Base-by-base conservation (phyloP, 768 basidiomycete species). In the Tricholoma furcatifolium region DNA sequence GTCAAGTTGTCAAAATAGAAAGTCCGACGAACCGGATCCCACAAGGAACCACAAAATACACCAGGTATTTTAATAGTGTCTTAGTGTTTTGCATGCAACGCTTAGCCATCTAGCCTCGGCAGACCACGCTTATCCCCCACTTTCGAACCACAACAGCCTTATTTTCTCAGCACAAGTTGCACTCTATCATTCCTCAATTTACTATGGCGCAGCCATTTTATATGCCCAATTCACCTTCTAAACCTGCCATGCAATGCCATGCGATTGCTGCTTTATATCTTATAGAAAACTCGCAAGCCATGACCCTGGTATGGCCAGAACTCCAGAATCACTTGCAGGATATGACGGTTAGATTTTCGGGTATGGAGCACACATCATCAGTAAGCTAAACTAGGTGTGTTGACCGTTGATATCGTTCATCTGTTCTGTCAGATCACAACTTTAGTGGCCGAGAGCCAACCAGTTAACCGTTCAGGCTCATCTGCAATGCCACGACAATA, bases 201-300 rank as follows among this genome's bases (percentile, higher is more conserved):
- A 44, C 40, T n/a, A n/a, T n/a, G 38, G 47, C 18, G 30, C 21
- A 42, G 27, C 39, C 50, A 44, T 38, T 43, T 32, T 32, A 45
- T 35, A 56, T 43, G 43, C 52, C 53, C 38, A 53, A 38, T 40
- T 47, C 52, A 24, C 64, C 58, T 27, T 62, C 63, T 46, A 60
- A 50, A 23, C 56, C 64, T 50, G 43, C 53, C 20, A 53, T 59
- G 50, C 64, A 66, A 14, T 61, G 68, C 54, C 70, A 73, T 56
- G 67, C 70, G 15, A 61, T 73, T 24, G 70, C 67, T 32, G 68
- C 73, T n/a, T 70, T 82, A 46, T 60, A 83, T 54, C 69, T 84
- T 53, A 72, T 83, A 56, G 82, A 84, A 67, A 83, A 83, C 59
- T 83, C 82, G 0, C 67, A 69, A 31, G 62, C 65, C 1, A 77